A percentile compares a stretch with the other conserved stretches of the same genome.
Conservation (phyloP, 1,139 yeast genomes). For the Blastobotrys serpentis region DNA sequence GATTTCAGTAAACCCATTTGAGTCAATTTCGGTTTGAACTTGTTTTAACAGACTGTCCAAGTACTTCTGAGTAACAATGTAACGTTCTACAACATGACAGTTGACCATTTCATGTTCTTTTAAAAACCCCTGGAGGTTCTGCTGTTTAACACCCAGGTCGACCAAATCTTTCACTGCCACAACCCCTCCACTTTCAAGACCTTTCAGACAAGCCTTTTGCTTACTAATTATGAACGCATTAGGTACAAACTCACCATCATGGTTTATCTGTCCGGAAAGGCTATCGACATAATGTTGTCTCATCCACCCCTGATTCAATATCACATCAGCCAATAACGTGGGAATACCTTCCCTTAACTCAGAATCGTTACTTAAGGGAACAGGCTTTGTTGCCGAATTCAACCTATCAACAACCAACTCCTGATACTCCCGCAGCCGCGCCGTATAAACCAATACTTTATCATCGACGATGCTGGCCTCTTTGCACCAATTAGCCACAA, state of each 20-base stretch:
- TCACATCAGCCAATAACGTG: neutral
- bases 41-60: slow-evolving; percentile 11
- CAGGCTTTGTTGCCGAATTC: neutral
- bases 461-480: slow-evolving; percentile 6
- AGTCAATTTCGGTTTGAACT: slow-evolving; percentile 17
- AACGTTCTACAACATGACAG: slow-evolving; percentile 9
- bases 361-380: neutral
- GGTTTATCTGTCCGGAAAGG: slow-evolving; percentile 21
- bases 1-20: slow-evolving; percentile 22
- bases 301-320: slow-evolving; percentile 10
- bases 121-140: neutral
- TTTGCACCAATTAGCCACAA: slow-evolving; percentile 4
- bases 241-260: slow-evolving; percentile 21
- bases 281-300: slow-evolving; percentile 1
- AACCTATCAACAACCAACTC: neutral
- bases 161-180: slow-evolving; percentile 11
- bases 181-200: slow-evolving; percentile 18
- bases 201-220: slow-evolving; percentile 11
- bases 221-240: slow-evolving; percentile 14
- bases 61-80: slow-evolving; percentile 23
- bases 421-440: neutral
- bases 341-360: neutral
- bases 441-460: neutral
- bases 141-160: neutral
- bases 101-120: slow-evolving; percentile 3